Conservation (phyloP, 2,329 filamentous ascomycete genomes). For the Talaromyces sp. region DNA sequence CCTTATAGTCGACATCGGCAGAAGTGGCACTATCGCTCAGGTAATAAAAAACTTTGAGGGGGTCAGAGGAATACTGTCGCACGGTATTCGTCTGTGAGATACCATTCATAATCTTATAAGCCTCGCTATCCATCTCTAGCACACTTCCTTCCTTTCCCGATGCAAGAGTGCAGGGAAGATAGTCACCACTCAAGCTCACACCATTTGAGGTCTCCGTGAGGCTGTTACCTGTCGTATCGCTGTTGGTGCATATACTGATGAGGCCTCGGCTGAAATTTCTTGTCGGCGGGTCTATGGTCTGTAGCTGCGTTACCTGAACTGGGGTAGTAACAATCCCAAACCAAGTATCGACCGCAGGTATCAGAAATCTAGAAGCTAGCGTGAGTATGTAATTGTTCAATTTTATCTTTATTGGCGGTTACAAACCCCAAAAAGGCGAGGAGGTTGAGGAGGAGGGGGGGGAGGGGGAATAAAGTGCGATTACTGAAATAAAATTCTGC, state of each 20-base stretch:
- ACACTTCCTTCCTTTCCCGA: neutral
- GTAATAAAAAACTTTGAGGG: neutral
- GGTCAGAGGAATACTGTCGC: neutral
- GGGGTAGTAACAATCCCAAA: neutral
- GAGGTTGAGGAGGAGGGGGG: no score
- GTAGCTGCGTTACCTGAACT: neutral
- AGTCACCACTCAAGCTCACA: neutral
- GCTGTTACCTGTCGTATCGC: neutral
- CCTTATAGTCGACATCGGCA: neutral
- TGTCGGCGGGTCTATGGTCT: neutral
- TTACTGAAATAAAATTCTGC: neutral
- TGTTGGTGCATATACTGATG: neutral
- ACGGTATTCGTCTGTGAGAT: neutral
- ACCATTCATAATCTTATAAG: neutral
- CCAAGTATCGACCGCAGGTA: slow-evolving; percentile 1
- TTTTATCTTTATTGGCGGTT: neutral
- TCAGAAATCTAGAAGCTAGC: neutral
- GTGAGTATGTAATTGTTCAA: neutral
- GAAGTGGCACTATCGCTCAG: neutral
- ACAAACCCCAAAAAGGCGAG: neutral
- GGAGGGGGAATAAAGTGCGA: neutral
- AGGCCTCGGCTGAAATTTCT: neutral
- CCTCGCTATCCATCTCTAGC: neutral
- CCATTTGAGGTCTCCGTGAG: neutral
- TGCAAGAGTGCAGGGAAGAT: neutral